These are phyloP conservation scores for Yamadazyma dendronema DNA, from an alignment of 1,139 yeast species.

Conservation along the genomic window DNA sequence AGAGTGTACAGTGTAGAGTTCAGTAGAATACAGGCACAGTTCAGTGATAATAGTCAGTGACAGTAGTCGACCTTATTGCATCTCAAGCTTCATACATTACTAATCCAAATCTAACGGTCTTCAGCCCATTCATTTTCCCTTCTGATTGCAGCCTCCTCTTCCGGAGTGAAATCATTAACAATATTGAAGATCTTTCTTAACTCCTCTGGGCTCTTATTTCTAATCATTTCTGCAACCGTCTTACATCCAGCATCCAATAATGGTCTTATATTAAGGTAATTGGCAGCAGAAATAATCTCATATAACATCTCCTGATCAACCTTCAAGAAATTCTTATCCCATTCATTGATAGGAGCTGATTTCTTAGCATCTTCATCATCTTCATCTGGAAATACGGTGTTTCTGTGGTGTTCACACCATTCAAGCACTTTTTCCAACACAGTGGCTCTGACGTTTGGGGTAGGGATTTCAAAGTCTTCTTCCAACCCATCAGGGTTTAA, in stretches of 20 bases:
- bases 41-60: too few relatives aligned
- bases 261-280: conserved; percentile 90
- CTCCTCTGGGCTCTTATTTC: conserved; percentile 94
- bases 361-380: conserved; percentile 82
- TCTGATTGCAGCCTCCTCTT: conserved; percentile 96
- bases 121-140: conserved; percentile 99
- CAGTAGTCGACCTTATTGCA: neutral
- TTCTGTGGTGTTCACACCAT: conserved; percentile 97
- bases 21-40: neutral
- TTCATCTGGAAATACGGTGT: conserved; percentile 69
- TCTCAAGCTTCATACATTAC: neutral
- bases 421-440: conserved; percentile 90
- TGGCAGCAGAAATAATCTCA: conserved; percentile 94
- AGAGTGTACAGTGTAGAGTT: too few relatives aligned
- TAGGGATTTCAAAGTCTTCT: conserved; percentile 80
- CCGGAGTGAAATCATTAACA: conserved; percentile 92
- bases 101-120: conserved; percentile 38
- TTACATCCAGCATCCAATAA: conserved; percentile 94
- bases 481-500: conserved; percentile 60
- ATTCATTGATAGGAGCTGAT: conserved; percentile 83
- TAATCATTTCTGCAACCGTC: conserved; percentile 97
- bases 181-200: conserved; percentile 95
- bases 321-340: conserved; percentile 95
- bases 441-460: conserved; percentile 84
- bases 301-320: conserved; percentile 99